phyloP scores from a whole-genome alignment of 2,329 filamentous ascomycete genomes.

The Sporothrix euskadiensis region DNA sequence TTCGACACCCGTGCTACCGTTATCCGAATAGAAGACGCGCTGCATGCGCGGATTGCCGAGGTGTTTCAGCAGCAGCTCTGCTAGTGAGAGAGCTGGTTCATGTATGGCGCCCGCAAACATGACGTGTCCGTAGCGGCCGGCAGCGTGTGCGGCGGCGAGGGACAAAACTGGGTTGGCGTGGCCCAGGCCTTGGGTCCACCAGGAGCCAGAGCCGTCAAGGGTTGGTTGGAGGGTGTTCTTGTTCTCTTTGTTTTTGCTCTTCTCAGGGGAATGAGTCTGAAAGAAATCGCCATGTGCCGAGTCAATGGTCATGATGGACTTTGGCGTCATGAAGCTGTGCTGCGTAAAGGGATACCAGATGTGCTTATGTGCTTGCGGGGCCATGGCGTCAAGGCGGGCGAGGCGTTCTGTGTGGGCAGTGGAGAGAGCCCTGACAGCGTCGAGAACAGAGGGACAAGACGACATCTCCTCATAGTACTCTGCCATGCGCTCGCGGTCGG shows the following conservation, averaged over 20 bases:
- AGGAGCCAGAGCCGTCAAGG: slow-evolving; percentile 82
- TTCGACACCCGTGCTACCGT: slow-evolving; percentile 80
- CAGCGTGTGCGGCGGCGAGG: slow-evolving; percentile 75
- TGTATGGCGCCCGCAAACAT: slow-evolving; percentile 85
- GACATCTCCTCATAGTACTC: slow-evolving; percentile 60
- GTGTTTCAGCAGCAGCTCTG: slow-evolving; percentile 61
- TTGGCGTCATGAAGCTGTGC: slow-evolving; percentile 62
- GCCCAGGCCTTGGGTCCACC: slow-evolving; percentile 89
- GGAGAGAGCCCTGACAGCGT: slow-evolving; percentile 39
- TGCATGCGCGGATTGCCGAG: slow-evolving; percentile 64
- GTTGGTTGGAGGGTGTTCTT: slow-evolving; percentile 57
- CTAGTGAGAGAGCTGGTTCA: slow-evolving; percentile 70
- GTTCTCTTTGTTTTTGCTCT: not conserved
- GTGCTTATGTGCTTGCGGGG: slow-evolving; percentile 57
- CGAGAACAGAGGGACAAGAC: slow-evolving; percentile 52
- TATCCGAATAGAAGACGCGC: slow-evolving; percentile 80
- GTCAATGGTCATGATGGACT: slow-evolving; percentile 73
- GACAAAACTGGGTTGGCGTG: slow-evolving; percentile 73
- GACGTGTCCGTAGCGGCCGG: slow-evolving; percentile 81
- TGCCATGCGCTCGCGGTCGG: slow-evolving; percentile 60
- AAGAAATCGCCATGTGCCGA: slow-evolving; percentile 80
- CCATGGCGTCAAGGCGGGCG: slow-evolving; percentile 60
- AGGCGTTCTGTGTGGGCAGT: slow-evolving; percentile 56
- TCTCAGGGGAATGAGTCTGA: slow-evolving; percentile 48
- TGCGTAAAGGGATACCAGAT: slow-evolving; percentile 92